phyloP scores from a whole-genome alignment of 2,329 filamentous ascomycete genomes.

The Venturia nashicola region DNA sequence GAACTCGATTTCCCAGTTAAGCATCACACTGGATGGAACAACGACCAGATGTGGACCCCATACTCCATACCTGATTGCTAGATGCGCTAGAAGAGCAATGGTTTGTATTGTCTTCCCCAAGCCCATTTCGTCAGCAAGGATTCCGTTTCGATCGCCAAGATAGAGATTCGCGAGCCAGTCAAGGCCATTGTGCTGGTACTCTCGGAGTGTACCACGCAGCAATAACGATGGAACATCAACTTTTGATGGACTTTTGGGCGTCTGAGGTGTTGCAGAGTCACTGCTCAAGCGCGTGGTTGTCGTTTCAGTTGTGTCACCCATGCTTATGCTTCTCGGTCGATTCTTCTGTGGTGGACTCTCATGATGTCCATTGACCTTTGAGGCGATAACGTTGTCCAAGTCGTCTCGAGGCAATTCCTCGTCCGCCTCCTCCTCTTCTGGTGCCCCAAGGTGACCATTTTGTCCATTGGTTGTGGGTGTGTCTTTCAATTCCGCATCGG shows the following conservation, averaged over 20 bases:
- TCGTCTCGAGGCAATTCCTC: neutral
- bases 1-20: conserved; percentile 99
- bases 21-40: conserved; percentile 94
- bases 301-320: neutral
- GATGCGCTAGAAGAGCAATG: conserved; percentile 81
- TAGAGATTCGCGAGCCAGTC: conserved; percentile 96
- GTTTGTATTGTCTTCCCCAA: conserved; percentile 98
- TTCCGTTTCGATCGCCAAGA: conserved; percentile 85
- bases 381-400: neutral
- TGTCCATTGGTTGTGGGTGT: conserved; percentile 13
- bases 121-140: conserved; percentile 96
- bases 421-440: conserved; percentile 22
- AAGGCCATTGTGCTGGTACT: conserved; percentile 93
- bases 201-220: conserved; percentile 75
- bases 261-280: neutral
- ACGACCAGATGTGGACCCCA: conserved; percentile 96
- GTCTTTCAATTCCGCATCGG: neutral
- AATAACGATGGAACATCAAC: conserved; percentile 65
- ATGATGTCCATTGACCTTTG: neutral
- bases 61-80: conserved; percentile 78
- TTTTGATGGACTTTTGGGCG: conserved; percentile 12
- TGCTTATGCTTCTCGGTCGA: neutral
- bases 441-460: conserved; percentile 18
- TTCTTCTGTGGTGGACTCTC: neutral
- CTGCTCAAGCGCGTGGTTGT: neutral